phyloP scores from a whole-genome alignment of 148 eudicot genomes.

The Beta vulgaris region DNA sequence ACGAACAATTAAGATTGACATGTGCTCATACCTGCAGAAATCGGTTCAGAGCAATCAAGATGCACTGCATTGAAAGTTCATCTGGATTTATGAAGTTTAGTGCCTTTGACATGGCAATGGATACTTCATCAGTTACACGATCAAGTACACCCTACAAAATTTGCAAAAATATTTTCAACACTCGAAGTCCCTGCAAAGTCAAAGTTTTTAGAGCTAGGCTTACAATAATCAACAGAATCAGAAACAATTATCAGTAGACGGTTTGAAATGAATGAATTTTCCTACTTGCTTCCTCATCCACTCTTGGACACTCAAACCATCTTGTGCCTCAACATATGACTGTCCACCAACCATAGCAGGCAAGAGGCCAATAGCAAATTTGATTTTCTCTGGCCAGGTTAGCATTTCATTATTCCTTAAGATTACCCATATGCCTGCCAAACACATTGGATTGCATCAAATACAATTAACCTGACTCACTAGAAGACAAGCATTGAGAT shows the following conservation, averaged over 20 bases:
- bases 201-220: constrained; percentile 4
- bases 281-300: constrained; percentile 98
- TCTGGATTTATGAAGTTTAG: constrained; percentile 96
- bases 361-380: constrained; percentile 94
- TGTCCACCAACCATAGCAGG: constrained; percentile 97
- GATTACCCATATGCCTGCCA: constrained; percentile 89
- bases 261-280: constrained; percentile 8
- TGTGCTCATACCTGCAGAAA: constrained; percentile 71
- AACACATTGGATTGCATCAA: constrained; percentile 15
- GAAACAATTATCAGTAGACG: not conserved
- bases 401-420: constrained; percentile 96
- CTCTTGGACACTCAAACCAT: constrained; percentile 86
- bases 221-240: constrained; percentile 8
- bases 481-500: not conserved
- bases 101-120: constrained; percentile 99
- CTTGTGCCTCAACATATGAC: constrained; percentile 95
- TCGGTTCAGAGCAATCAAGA: constrained; percentile 92
- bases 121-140: constrained; percentile 93
- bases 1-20: no score
- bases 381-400: constrained; percentile 96
- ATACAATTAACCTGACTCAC: not conserved
- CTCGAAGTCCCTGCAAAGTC: constrained; percentile 2
- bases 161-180: constrained; percentile 9
- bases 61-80: constrained; percentile 98
- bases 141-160: constrained; percentile 83